These are phyloP conservation scores for Austroboletus rostrupii DNA, from an alignment of 1,284 basidiomycete genomes.

Conservation along the genomic window DNA sequence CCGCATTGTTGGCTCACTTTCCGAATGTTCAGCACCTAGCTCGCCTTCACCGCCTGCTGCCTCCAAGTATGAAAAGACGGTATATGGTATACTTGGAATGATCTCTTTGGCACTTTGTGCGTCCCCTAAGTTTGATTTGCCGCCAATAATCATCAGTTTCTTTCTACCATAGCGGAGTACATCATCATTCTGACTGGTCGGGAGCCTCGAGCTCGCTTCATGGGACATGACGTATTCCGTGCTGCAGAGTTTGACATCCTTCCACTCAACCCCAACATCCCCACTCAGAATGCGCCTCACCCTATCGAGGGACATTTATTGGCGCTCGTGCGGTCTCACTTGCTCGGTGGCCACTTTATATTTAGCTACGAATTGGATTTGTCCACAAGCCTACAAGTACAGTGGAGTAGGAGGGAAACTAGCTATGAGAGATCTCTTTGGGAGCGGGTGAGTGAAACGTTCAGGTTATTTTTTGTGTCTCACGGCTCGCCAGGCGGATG, in stretches of 20 bases:
- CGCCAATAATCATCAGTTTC: conserved; percentile 2
- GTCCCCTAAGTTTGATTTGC: conserved; percentile 29
- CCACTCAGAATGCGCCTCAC: conserved; percentile 66
- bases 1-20: not conserved
- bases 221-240: conserved; percentile 84
- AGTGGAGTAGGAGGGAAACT: conserved; percentile 56
- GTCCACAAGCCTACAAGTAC: conserved; percentile 84
- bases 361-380: conserved; percentile 93
- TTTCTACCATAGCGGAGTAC: conserved; percentile 73
- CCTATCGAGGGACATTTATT: conserved; percentile 88
- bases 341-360: conserved; percentile 78
- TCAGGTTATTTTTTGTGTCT: conserved; percentile 14
- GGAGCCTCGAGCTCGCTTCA: conserved; percentile 74
- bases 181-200: conserved; percentile 86
- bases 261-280: conserved; percentile 71
- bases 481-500: conserved; percentile 65
- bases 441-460: conserved; percentile 57
- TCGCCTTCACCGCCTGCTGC: conserved; percentile 49
- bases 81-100: conserved; percentile 85
- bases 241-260: conserved; percentile 92
- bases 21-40: conserved; percentile 46
- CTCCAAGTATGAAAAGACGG: conserved; percentile 54
- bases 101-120: conserved; percentile 83
- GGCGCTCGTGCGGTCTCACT: conserved; percentile 82
- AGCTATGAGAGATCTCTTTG: conserved; percentile 60